A percentile compares a stretch with the other conserved stretches of the same genome.
phyloP scores from a whole-genome alignment of 202 grass and related monocot genomes.

The Digitaria exilis region DNA sequence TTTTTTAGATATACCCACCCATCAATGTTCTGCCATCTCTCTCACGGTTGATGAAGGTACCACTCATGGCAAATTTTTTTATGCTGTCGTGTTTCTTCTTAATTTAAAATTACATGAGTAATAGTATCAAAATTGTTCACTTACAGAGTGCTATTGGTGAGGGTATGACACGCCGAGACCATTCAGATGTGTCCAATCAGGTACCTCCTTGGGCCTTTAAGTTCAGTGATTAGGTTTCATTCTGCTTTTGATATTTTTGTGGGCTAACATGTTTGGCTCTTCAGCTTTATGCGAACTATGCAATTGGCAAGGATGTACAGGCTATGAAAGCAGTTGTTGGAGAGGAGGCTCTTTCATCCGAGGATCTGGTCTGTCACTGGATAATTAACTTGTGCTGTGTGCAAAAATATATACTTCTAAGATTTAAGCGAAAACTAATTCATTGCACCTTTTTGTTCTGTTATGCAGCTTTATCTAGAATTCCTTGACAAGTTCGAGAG shows the following conservation, averaged over 20 bases:
- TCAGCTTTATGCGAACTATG: constrained; percentile 75
- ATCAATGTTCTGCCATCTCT: constrained; percentile 76
- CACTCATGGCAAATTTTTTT: constrained; percentile 1
- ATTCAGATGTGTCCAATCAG: constrained; percentile 77
- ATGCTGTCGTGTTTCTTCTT: constrained; percentile 19
- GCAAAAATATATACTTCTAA: background rate
- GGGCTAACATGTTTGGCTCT: constrained; percentile 16
- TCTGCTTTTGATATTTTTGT: background rate
- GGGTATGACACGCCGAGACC: constrained; percentile 69
- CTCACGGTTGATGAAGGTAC: constrained; percentile 70
- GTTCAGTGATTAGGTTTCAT: background rate
- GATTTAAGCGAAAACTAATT: background rate
- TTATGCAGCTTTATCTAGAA: constrained; percentile 65
- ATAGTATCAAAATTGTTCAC: constrained; percentile 4
- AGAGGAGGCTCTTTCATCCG: constrained; percentile 67
- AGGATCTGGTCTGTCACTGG: constrained; percentile 51
- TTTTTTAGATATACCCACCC: constrained; percentile 68
- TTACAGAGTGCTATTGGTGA: constrained; percentile 72
- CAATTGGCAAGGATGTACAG: constrained; percentile 74
- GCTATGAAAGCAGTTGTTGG: constrained; percentile 78
- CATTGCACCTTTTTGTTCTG: background rate
- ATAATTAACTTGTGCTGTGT: background rate
- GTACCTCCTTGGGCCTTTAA: constrained; percentile 26
- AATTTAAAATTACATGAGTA: background rate
- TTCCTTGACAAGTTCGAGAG: constrained; percentile 78